These are phyloP conservation scores for Ogataea nakhonphanomensis DNA, from an alignment of 805 yeast species.

Conservation along the genomic window DNA sequence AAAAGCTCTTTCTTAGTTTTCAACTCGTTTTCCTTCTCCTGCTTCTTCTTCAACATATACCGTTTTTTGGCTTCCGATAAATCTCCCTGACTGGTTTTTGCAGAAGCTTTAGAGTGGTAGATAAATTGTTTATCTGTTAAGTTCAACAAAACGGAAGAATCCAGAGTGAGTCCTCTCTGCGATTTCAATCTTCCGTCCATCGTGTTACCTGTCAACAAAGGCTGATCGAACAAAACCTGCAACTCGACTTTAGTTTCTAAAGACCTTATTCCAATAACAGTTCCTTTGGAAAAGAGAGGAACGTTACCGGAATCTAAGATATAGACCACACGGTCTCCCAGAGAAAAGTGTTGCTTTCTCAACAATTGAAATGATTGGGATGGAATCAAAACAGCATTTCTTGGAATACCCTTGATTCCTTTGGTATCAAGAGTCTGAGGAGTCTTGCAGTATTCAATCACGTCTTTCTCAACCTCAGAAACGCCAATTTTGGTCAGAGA, in stretches of 20 bases:
- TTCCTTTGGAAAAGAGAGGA: constrained; percentile 83
- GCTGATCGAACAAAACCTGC: constrained; percentile 79
- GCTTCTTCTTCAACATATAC: constrained; percentile 21
- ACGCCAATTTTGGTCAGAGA: constrained; percentile 66
- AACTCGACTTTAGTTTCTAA: constrained; percentile 62
- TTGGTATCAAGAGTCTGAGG: constrained; percentile 47
- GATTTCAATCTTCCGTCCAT: constrained; percentile 74
- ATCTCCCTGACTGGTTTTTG: constrained; percentile 30
- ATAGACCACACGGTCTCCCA: constrained; percentile 89
- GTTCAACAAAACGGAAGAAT: constrained; percentile 77
- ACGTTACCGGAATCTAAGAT: constrained; percentile 87
- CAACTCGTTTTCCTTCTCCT: constrained; percentile 27
- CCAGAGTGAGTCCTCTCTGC: constrained; percentile 81
- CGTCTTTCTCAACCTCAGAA: constrained; percentile 59
- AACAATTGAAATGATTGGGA: constrained; percentile 66
- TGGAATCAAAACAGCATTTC: constrained; percentile 77
- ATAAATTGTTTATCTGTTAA: constrained; percentile 70
- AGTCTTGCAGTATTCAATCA: constrained; percentile 42
- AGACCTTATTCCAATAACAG: constrained; percentile 65
- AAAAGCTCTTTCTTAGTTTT: constrained; percentile 42
- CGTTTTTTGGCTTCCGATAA: constrained; percentile 20
- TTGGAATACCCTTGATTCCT: constrained; percentile 78
- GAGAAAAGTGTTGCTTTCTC: constrained; percentile 67
- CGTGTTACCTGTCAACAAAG: constrained; percentile 76
- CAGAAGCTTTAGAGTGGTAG: constrained; percentile 67